Evolutionary conservation across 768 basidiomycete genomes (phyloP).

Genomic region (Mycena rebaudengoi): DNA sequence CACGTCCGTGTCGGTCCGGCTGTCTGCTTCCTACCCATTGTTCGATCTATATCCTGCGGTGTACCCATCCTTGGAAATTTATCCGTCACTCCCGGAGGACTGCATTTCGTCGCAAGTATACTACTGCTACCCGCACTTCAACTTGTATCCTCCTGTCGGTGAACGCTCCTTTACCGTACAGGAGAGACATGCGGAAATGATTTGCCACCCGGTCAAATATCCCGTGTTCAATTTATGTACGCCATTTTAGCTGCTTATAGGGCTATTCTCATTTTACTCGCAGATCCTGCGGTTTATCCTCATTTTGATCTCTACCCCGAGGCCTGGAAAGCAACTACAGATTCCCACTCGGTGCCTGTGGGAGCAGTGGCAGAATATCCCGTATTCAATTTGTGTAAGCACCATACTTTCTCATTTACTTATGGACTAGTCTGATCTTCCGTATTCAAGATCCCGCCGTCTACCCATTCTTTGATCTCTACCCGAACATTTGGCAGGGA

Average conservation of each 20-base stretch:
- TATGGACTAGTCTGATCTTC: background rate
- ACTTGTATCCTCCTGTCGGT: background rate
- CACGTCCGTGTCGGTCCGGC: background rate
- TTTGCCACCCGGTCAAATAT: slow-evolving; percentile 25
- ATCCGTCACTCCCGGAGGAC: slow-evolving; percentile 28
- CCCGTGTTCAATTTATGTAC: slow-evolving; percentile 44
- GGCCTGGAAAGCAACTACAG: background rate
- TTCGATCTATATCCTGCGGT: slow-evolving; percentile 36
- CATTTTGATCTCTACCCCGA: slow-evolving; percentile 41
- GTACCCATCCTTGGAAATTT: slow-evolving; percentile 44
- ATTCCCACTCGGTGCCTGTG: slow-evolving; percentile 20
- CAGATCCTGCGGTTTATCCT: slow-evolving; percentile 46
- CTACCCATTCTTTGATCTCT: slow-evolving; percentile 33
- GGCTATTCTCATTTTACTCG: background rate
- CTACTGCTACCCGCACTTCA: background rate
- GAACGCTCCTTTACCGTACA: too few species aligned
- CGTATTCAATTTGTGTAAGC: slow-evolving; percentile 23
- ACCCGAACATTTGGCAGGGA: slow-evolving; percentile 16
- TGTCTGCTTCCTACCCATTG: slow-evolving; percentile 28
- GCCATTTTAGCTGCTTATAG: slow-evolving; percentile 2
- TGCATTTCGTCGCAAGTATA: background rate
- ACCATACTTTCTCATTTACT: background rate
- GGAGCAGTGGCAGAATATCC: slow-evolving; percentile 19
- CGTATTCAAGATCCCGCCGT: background rate
- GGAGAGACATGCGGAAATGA: too few species aligned